These are phyloP conservation scores for Scheffersomyces ergatensis DNA, from an alignment of 805 yeast genomes.

Conservation along the genomic window DNA sequence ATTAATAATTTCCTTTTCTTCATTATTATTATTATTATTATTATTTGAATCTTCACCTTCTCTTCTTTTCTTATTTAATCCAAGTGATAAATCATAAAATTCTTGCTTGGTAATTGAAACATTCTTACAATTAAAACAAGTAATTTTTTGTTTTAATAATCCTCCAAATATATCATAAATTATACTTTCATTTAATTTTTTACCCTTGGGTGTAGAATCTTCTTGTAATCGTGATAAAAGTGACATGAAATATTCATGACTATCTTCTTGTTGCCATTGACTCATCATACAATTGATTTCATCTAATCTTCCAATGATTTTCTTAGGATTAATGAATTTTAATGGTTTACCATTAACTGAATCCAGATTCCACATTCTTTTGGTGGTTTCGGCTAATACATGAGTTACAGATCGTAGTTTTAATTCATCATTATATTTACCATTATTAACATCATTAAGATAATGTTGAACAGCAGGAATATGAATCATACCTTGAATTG, in stretches of 20 bases:
- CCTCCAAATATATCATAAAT: slow-evolving; percentile 96
- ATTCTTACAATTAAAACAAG: slow-evolving; percentile 79
- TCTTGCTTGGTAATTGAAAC: slow-evolving; percentile 88
- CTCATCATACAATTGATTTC: slow-evolving; percentile 96
- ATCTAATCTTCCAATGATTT: slow-evolving; percentile 64
- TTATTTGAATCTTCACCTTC: slow-evolving; percentile 13
- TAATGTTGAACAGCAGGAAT: slow-evolving; percentile 90
- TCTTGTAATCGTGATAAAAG: slow-evolving; percentile 84
- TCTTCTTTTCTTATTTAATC: slow-evolving; percentile 50
- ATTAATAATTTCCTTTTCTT: not conserved
- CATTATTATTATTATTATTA: slow-evolving; percentile 1
- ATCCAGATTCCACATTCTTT: slow-evolving; percentile 66
- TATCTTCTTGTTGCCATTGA: slow-evolving; percentile 97
- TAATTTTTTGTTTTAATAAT: slow-evolving; percentile 74
- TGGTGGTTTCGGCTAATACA: slow-evolving; percentile 64
- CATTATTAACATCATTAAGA: slow-evolving; percentile 59
- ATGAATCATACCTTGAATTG: slow-evolving; percentile 86
- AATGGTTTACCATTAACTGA: slow-evolving; percentile 18
- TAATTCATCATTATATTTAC: slow-evolving; percentile 47
- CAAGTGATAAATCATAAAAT: slow-evolving; percentile 86
- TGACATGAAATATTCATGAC: slow-evolving; percentile 96
- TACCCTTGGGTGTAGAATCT: slow-evolving; percentile 89
- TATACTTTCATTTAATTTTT: slow-evolving; percentile 74
- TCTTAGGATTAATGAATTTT: slow-evolving; percentile 69
- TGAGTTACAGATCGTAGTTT: slow-evolving; percentile 60